These are phyloP conservation scores for Aspergillus brasiliensis DNA, from an alignment of 2,329 filamentous ascomycete species.

Conservation along the genomic window DNA sequence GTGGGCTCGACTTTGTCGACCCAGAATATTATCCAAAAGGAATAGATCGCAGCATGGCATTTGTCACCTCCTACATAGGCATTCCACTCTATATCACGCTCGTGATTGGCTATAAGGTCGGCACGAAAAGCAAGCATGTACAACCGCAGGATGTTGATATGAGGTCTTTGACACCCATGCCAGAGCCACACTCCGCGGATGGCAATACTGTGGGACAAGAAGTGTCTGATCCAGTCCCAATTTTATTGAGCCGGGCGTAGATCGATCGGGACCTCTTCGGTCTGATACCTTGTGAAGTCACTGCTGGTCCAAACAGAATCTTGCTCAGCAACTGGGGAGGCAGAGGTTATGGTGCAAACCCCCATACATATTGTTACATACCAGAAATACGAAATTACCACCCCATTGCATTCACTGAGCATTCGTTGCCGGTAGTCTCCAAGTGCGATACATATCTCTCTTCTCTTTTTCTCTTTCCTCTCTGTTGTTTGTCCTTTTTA, in stretches of 20 bases:
- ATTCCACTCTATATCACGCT: constrained; percentile 72
- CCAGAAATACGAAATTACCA: neutral
- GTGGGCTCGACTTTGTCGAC: constrained; percentile 73
- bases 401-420: neutral
- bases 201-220: neutral
- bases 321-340: neutral
- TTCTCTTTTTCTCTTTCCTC: neutral
- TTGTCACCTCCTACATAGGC: constrained; percentile 74
- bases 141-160: constrained; percentile 64
- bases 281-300: neutral
- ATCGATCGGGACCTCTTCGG: neutral
- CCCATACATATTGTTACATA: neutral
- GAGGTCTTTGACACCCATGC: constrained; percentile 65
- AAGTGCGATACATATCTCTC: neutral
- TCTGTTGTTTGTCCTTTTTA: neutral
- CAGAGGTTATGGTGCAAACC: neutral
- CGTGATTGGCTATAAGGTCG: constrained; percentile 67
- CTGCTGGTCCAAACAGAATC: neutral
- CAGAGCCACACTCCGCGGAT: neutral
- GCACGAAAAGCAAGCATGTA: constrained; percentile 56
- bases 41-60: constrained; percentile 71
- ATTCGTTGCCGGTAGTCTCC: neutral
- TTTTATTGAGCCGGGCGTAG: neutral
- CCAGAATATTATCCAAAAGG: constrained; percentile 46
- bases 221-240: neutral